Evolutionary conservation across 1,284 basidiomycete genomes (phyloP).

Genomic region (Volvariella surrecta): DNA sequence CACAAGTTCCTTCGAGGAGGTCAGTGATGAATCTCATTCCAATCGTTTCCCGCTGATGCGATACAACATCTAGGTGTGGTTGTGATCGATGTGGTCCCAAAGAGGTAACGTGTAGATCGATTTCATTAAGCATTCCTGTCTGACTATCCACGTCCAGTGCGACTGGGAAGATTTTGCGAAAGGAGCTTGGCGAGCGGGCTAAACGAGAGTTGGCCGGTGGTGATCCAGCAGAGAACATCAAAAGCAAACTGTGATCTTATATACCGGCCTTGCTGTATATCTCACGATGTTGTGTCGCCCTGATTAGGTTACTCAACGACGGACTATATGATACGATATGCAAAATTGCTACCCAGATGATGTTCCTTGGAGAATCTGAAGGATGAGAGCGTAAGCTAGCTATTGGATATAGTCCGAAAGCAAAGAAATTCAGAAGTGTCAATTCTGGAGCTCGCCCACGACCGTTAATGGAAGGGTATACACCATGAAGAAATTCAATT

Average conservation of each 20-base stretch:
- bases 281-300: too few species aligned
- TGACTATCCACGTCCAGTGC: conserved; percentile 29
- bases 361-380: background rate
- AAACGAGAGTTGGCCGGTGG: conserved; percentile 37
- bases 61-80: conserved; percentile 32
- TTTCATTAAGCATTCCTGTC: background rate
- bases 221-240: conserved; percentile 22
- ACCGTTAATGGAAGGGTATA: conserved; percentile 38
- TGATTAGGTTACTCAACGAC: too few species aligned
- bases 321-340: background rate
- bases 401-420: background rate
- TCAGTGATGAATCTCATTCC: conserved; percentile 10
- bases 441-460: conserved; percentile 65
- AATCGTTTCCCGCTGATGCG: background rate
- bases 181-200: conserved; percentile 50
- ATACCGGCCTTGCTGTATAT: background rate
- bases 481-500: conserved; percentile 87
- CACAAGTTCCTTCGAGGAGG: conserved; percentile 64
- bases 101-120: conserved; percentile 38
- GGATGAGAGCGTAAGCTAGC: background rate
- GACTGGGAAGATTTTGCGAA: conserved; percentile 64
- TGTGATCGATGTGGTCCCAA: conserved; percentile 50
- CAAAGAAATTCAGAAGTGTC: conserved; percentile 60
- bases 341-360: conserved; percentile 1
- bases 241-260: conserved; percentile 23